Evolutionary conservation across 1,284 basidiomycete species (phyloP).

Genomic region (Ganoderma boninense): DNA sequence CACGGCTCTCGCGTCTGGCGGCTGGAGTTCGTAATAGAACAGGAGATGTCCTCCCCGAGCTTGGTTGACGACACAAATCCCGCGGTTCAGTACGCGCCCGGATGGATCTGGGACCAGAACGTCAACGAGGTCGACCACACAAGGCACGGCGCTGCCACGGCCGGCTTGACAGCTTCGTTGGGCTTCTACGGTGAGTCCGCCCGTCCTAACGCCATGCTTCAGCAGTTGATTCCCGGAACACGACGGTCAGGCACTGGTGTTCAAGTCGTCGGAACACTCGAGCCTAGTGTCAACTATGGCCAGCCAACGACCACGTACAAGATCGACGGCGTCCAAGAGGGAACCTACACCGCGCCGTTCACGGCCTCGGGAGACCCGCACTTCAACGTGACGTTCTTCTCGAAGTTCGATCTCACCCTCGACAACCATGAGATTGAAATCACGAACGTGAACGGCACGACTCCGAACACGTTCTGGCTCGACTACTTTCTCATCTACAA

Average conservation of each 20-base stretch:
- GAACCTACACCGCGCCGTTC: slow-evolving; percentile 20
- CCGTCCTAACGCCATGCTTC: not conserved
- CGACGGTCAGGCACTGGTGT: slow-evolving; percentile 26
- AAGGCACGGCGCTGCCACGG: slow-evolving; percentile 6
- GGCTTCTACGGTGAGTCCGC: slow-evolving; percentile 11
- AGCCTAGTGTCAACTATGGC: slow-evolving; percentile 18
- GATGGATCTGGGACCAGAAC: slow-evolving; percentile 15
- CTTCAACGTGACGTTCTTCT: slow-evolving; percentile 26
- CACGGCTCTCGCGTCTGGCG: not conserved
- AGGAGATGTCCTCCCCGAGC: slow-evolving; percentile 14
- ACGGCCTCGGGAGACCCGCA: slow-evolving; percentile 10
- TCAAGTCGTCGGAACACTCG: slow-evolving; percentile 28
- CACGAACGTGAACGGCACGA: slow-evolving; percentile 28
- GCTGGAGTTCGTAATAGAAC: not conserved
- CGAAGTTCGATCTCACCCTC: slow-evolving; percentile 10
- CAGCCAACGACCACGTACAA: slow-evolving; percentile 23
- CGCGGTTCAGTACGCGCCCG: slow-evolving; percentile 14
- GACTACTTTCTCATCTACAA: slow-evolving; percentile 28
- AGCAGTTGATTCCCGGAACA: not conserved
- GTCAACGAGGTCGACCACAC: slow-evolving; percentile 17
- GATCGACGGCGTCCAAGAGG: slow-evolving; percentile 22
- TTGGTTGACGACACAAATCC: slow-evolving; percentile 20
- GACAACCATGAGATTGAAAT: slow-evolving; percentile 27
- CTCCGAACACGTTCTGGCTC: slow-evolving; percentile 27
- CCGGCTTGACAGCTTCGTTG: slow-evolving; percentile 9